A percentile compares a stretch with the other conserved stretches of the same genome.
Conservation (phyloP, 768 basidiomycete genomes). For the Heimioporus sp. region DNA sequence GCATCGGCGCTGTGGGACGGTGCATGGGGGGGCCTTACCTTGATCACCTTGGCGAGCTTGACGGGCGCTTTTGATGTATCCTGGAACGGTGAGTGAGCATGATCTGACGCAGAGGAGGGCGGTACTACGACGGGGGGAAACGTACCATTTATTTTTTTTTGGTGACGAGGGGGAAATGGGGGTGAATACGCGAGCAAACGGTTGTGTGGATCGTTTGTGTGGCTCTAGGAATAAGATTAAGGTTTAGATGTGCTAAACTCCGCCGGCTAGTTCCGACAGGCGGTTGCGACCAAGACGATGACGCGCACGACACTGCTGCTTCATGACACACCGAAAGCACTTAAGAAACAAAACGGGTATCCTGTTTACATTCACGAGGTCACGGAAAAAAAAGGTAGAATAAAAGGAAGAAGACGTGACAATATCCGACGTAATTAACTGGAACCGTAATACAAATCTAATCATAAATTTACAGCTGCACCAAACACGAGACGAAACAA, state of each 20-base stretch:
- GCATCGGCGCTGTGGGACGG: no score
- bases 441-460: constrained; percentile 12
- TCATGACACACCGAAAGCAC: no score
- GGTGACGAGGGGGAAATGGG: constrained; percentile 1
- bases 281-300: no score
- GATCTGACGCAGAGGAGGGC: not conserved
- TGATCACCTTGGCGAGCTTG: constrained; percentile 97
- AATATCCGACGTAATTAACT: constrained; percentile 9
- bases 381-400: not conserved
- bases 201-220: constrained; percentile 7
- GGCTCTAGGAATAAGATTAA: constrained; percentile 19
- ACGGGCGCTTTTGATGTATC: constrained; percentile 90
- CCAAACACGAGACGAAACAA: constrained; percentile 9
- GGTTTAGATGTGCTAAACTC: constrained; percentile 18
- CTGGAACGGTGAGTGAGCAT: constrained; percentile 32
- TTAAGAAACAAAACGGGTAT: no score
- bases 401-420: not conserved
- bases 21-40: constrained; percentile 56
- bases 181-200: not conserved
- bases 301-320: no score
- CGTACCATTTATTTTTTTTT: constrained; percentile 20
- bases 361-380: no score
- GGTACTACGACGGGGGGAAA: not conserved
- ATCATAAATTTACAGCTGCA: constrained; percentile 18
- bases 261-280: constrained; percentile 17